phyloP scores from a whole-genome alignment of 2,329 filamentous ascomycete genomes.

The Pyricularia pennisetigena region DNA sequence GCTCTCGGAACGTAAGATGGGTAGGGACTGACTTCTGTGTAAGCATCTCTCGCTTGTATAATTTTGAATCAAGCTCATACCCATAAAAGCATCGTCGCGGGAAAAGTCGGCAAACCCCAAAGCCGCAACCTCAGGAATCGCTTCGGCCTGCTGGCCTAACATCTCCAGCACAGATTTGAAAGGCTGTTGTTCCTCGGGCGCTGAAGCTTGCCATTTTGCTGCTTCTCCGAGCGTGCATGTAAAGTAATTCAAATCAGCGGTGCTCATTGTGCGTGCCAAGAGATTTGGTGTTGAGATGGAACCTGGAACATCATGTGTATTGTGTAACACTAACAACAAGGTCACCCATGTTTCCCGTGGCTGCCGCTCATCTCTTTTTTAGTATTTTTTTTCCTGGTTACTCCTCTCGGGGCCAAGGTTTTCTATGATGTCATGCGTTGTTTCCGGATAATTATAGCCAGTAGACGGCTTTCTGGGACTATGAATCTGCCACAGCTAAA shows the following conservation, averaged over 20 bases:
- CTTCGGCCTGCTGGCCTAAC: not conserved
- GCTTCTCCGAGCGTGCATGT: not conserved
- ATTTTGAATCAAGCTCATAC: not conserved
- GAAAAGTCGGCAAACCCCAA: not conserved
- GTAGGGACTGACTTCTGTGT: not conserved
- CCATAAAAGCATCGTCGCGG: not conserved
- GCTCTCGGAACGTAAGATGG: not conserved
- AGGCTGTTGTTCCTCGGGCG: not conserved
- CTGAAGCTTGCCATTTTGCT: not conserved
- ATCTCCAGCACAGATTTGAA: not conserved
- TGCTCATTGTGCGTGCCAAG: not conserved
- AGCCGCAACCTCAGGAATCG: not conserved
- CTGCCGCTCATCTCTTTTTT: not conserved
- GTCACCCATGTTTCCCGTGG: not conserved
- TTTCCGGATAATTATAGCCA: too few relatives aligned
- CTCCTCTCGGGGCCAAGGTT: not conserved
- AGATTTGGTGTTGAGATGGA: too few relatives aligned
- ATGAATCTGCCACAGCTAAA: too few relatives aligned
- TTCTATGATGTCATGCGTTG: not conserved
- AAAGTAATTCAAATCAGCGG: not conserved
- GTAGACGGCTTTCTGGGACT: too few relatives aligned
- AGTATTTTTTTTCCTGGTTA: not conserved
- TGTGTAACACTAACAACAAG: too few relatives aligned
- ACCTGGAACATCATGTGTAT: too few relatives aligned
- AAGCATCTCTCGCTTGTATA: not conserved